Base-by-base conservation (phyloP, 768 basidiomycete genomes). In the Suillus subalutaceus region DNA sequence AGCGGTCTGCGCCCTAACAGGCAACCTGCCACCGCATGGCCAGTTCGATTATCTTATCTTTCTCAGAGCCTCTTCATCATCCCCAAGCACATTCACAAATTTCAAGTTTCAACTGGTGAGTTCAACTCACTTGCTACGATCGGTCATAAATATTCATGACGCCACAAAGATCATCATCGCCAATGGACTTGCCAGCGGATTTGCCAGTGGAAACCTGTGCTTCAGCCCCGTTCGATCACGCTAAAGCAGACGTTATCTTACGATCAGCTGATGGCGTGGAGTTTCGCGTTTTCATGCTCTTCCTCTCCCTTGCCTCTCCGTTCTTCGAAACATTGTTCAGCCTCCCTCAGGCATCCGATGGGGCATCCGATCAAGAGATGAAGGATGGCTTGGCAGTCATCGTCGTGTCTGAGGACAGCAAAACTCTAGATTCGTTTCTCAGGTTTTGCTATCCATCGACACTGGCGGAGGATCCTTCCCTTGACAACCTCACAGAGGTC, bases 311-410 rank as follows among this genome's bases (percentile, higher is more conserved):
- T 20, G 72, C 76, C 1, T 79, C 79, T 13, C 63, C 75, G 0
- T 67, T 77, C 57, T 79, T 78, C 66, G 62, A 65, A 23, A 66
- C 68, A 50, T 75, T 78, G 71, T 72, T 78, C 60, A 46, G 65
- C 20, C 66, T 76, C 10, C 72, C 74, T 9, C 72, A 75, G 57
- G 58, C 73, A 23, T 23, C 62, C 30, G 37, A 55, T 53, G 63
- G 20, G 43, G 32, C 57, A 1, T 63, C 53, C 12, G 63, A 66
- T 44, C 65, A 60, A 23, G 63, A 55, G 12, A 43, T 18, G 26
- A 43, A 60, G 30, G 64, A 69, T 30, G 56, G 65, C 1, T 6
- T 67, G 40, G 46, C 61, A 40, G 70, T 58, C 58, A 66, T 50
- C 65, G 26, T 69, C 7, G 63, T 74, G 1, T 44, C 71, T 13